Evolutionary conservation across 2,329 filamentous ascomycete genomes (phyloP).

Genomic region (Graphium sp.): DNA sequence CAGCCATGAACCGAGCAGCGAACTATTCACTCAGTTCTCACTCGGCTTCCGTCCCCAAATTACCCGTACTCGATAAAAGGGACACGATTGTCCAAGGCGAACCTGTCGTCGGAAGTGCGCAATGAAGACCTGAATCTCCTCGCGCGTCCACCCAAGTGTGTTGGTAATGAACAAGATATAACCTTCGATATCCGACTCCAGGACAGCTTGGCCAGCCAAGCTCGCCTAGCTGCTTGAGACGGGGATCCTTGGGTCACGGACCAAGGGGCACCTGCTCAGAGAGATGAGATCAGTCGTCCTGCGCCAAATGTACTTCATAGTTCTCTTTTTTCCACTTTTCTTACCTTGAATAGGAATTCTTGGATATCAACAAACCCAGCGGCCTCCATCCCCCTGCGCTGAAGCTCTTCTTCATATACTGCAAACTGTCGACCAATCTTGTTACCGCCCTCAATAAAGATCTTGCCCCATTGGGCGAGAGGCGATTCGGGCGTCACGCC

Average conservation of each 20-base stretch:
- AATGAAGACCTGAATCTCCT: slow-evolving; percentile 16
- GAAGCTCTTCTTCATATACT: slow-evolving; percentile 2
- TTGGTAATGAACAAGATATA: slow-evolving; percentile 10
- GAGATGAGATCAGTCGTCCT: neutral
- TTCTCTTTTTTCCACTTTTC: neutral
- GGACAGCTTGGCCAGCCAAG: slow-evolving; percentile 9
- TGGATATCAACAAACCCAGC: slow-evolving; percentile 6
- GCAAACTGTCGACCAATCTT: slow-evolving; percentile 2
- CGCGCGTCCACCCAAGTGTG: slow-evolving; percentile 6
- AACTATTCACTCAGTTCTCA: too few relatives aligned
- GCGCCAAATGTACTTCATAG: neutral
- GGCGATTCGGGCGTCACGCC: slow-evolving; percentile 2
- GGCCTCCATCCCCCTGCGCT: slow-evolving; percentile 6
- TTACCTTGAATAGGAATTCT: slow-evolving; percentile 4
- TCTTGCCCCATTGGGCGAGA: slow-evolving; percentile 4
- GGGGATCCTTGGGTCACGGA: slow-evolving; percentile 13
- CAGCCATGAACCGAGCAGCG: too few relatives aligned
- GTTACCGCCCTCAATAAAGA: slow-evolving; percentile 5
- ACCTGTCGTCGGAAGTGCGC: slow-evolving; percentile 12
- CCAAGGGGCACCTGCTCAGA: slow-evolving; percentile 6
- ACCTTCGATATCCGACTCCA: slow-evolving; percentile 10
- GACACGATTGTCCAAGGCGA: slow-evolving; percentile 13
- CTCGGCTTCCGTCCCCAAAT: slow-evolving; percentile 2
- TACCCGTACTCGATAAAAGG: slow-evolving; percentile 8
- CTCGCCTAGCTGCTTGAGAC: slow-evolving; percentile 11